These are phyloP conservation scores for Dactylella cylindrospora DNA, from an alignment of 2,329 filamentous ascomycete genomes.

Conservation along the genomic window DNA sequence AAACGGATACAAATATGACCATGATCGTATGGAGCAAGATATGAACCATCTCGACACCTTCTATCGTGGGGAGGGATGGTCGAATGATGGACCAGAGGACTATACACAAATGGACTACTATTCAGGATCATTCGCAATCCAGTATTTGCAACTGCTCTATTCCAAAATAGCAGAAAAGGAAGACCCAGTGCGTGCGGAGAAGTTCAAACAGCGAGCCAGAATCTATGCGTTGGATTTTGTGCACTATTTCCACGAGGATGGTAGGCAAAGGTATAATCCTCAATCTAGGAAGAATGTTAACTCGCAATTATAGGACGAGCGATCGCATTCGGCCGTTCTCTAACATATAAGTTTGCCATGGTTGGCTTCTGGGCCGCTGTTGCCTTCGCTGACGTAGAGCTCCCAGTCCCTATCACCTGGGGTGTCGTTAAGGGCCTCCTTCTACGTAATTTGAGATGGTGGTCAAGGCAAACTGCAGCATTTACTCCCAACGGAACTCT, in stretches of 20 bases:
- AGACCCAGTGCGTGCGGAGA: conserved; percentile 66
- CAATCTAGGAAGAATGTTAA: background rate
- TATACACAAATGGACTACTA: conserved; percentile 87
- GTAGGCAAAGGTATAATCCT: conserved; percentile 47
- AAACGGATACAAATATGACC: conserved; percentile 70
- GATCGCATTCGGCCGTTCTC: conserved; percentile 74
- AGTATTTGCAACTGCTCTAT: conserved; percentile 76
- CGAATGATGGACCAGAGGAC: conserved; percentile 74
- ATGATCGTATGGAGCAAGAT: conserved; percentile 69
- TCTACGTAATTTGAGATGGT: conserved; percentile 74
- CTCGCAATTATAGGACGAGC: conserved; percentile 57
- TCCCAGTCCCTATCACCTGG: conserved; percentile 72
- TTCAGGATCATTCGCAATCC: conserved; percentile 78
- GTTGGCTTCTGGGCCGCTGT: conserved; percentile 79
- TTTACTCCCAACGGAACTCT: conserved; percentile 74
- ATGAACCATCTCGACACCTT: conserved; percentile 78
- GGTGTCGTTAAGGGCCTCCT: conserved; percentile 76
- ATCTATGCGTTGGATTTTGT: conserved; percentile 69
- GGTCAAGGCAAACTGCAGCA: conserved; percentile 68
- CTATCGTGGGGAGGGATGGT: conserved; percentile 80
- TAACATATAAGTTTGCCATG: conserved; percentile 83
- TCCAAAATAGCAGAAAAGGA: conserved; percentile 67
- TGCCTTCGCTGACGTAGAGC: conserved; percentile 72
- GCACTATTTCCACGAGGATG: conserved; percentile 74
- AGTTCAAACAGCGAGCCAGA: conserved; percentile 69